Conservation (phyloP, 768 basidiomycete genomes). For the Boletellus ananiceps region DNA sequence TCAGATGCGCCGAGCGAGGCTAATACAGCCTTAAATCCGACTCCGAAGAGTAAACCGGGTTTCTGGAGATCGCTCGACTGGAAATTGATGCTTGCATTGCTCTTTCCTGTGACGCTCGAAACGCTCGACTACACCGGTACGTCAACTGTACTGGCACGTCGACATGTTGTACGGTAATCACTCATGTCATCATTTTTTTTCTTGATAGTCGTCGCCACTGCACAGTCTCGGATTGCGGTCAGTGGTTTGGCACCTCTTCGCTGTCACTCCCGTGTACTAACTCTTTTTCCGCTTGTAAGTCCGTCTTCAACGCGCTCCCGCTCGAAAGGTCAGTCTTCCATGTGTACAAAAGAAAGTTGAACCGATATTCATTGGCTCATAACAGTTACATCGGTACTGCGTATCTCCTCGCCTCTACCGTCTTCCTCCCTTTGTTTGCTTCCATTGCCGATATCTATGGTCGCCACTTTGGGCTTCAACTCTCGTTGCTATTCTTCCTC, state of each 20-base stretch:
- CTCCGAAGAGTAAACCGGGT: constrained; percentile 5
- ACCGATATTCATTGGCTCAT: background rate
- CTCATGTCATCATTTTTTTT: background rate
- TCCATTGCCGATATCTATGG: constrained; percentile 49
- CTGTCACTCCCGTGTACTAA: background rate
- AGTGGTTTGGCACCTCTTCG: constrained; percentile 3
- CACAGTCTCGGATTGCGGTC: constrained; percentile 49
- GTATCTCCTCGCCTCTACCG: constrained; percentile 48
- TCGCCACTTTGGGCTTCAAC: constrained; percentile 43
- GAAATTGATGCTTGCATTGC: constrained; percentile 33
- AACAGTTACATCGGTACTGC: constrained; percentile 46
- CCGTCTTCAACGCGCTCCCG: constrained; percentile 26
- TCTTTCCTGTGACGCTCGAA: constrained; percentile 41
- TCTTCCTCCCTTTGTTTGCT: constrained; percentile 50
- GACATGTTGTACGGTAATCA: too few species aligned
- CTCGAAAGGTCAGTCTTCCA: constrained; percentile 20
- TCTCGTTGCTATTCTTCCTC: constrained; percentile 42
- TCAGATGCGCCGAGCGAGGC: constrained; percentile 3
- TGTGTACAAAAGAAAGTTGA: background rate
- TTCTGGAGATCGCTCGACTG: constrained; percentile 29
- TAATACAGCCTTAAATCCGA: background rate
- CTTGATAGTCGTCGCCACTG: constrained; percentile 44
- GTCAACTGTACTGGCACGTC: background rate
- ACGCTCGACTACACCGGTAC: constrained; percentile 29
- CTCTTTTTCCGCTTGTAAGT: constrained; percentile 8